phyloP scores from a whole-genome alignment of 1,284 basidiomycete species.

The Cronartium quercuum region DNA sequence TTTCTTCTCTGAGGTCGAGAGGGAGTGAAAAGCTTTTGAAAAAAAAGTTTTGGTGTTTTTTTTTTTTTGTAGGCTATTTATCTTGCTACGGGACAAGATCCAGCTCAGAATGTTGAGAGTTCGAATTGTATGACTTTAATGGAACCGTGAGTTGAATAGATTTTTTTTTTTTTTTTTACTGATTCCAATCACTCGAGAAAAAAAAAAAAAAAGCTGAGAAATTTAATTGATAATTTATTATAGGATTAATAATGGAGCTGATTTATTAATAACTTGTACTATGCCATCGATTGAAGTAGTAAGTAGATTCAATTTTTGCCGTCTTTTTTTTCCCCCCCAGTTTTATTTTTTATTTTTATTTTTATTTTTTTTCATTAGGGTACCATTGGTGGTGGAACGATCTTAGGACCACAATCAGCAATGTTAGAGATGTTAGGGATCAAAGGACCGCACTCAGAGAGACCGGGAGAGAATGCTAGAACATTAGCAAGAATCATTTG shows the following conservation, averaged over 20 bases:
- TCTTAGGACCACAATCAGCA: conserved; percentile 77
- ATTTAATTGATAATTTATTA: neutral
- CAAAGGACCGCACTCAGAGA: conserved; percentile 71
- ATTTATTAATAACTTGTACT: conserved; percentile 81
- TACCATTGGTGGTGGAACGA: conserved; percentile 50
- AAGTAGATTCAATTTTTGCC: neutral
- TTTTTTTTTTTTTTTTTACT: neutral
- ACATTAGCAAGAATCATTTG: conserved; percentile 78
- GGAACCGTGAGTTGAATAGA: too few relatives aligned
- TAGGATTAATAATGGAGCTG: conserved; percentile 71
- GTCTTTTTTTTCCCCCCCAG: too few relatives aligned
- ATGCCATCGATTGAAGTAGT: conserved; percentile 95
- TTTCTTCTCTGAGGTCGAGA: too few relatives aligned
- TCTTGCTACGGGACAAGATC: conserved; percentile 95
- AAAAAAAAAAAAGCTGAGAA: neutral
- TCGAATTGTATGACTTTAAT: conserved; percentile 98
- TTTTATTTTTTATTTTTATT: too few relatives aligned
- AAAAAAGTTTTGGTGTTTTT: neutral
- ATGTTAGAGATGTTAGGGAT: conserved; percentile 88
- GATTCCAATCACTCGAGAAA: too few relatives aligned
- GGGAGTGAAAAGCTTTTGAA: neutral
- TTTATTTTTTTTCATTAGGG: conserved; percentile 44
- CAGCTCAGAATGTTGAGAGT: conserved; percentile 97
- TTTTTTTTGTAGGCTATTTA: conserved; percentile 59
- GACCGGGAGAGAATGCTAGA: conserved; percentile 79